Conservation (phyloP, 2,329 filamentous ascomycete genomes). For the Sclerotinia sclerotiorum region DNA sequence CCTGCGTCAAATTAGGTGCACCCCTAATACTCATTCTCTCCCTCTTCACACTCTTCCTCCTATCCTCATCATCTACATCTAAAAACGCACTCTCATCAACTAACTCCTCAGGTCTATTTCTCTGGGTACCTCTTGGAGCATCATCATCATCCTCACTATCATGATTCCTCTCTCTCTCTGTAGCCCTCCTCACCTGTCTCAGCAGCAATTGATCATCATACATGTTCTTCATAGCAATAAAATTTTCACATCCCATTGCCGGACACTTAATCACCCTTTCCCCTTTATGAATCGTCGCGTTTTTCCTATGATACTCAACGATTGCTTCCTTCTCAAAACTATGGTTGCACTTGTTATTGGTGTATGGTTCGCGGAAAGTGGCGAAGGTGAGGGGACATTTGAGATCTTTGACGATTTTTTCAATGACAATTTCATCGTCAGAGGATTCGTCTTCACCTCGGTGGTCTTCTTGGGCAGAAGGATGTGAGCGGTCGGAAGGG, state of each 20-base stretch:
- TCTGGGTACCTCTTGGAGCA: conserved; percentile 4
- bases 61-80: conserved; percentile 12
- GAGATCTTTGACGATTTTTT: conserved; percentile 61
- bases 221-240: conserved; percentile 53
- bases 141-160: conserved; percentile 43
- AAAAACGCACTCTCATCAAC: conserved; percentile 11
- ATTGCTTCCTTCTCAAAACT: conserved; percentile 69
- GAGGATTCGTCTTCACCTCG: conserved; percentile 43
- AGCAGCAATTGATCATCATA: conserved; percentile 56
- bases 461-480: not conserved
- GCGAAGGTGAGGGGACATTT: conserved; percentile 69
- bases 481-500: conserved; percentile 32
- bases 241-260: conserved; percentile 60
- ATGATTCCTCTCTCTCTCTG: conserved; percentile 47
- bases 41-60: not conserved
- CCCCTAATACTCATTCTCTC: not conserved
- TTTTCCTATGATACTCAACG: conserved; percentile 45
- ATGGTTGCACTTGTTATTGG: conserved; percentile 66
- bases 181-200: conserved; percentile 57
- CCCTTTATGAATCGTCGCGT: conserved; percentile 19
- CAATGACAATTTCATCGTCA: conserved; percentile 69
- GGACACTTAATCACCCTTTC: conserved; percentile 55
- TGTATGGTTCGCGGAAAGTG: conserved; percentile 65
- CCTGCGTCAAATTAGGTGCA: conserved; percentile 1
- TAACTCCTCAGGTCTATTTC: not conserved